These are phyloP conservation scores for Geum urbanum DNA, from an alignment of 306 rosid species.

Conservation along the genomic window DNA sequence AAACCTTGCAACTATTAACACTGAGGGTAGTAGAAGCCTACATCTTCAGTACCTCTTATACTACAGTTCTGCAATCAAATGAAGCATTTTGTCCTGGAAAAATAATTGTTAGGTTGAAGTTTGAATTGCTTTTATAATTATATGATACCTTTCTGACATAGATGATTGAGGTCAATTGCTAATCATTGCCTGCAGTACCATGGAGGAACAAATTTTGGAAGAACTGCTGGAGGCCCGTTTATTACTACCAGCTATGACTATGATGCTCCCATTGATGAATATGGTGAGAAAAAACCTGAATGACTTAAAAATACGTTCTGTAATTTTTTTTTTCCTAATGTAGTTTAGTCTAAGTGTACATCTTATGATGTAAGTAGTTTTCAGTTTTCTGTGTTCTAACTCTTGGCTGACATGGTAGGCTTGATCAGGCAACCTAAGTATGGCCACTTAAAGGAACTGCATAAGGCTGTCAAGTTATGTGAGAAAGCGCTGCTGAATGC, in stretches of 20 bases:
- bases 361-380: background rate
- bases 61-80: background rate
- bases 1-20: background rate
- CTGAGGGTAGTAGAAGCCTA: background rate
- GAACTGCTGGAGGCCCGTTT: constrained; percentile 54
- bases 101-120: background rate
- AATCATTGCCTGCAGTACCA: constrained; percentile 31
- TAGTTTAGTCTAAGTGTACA: background rate
- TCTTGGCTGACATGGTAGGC: constrained; percentile 26
- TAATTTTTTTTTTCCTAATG: background rate
- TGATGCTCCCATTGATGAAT: constrained; percentile 56
- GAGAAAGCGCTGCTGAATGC: constrained; percentile 64
- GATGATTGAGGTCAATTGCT: background rate
- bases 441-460: constrained; percentile 72
- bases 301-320: background rate
- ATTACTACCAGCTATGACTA: constrained; percentile 53
- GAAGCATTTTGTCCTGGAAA: background rate
- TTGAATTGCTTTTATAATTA: background rate
- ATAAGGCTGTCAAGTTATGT: constrained; percentile 55
- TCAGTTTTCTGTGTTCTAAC: constrained; percentile 1
- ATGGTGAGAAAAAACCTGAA: constrained; percentile 30
- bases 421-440: constrained; percentile 68
- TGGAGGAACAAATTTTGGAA: constrained; percentile 50
- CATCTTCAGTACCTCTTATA: background rate
- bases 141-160: background rate